Evolutionary conservation across 192 early-diverging fungal genomes (phyloP).

Genomic region (Entomortierella beljakovae): DNA sequence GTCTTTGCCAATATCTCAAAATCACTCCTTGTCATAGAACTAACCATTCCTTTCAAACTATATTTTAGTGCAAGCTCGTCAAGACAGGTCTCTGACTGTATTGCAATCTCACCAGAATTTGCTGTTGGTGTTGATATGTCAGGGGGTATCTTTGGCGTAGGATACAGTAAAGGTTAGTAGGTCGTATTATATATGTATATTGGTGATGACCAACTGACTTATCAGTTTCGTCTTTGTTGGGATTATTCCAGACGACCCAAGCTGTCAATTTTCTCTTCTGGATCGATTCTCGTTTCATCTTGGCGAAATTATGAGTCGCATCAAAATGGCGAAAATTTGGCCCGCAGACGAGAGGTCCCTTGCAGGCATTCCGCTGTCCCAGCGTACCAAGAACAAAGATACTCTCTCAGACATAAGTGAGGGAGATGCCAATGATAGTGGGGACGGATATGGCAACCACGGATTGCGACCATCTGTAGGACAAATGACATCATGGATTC

Average conservation of each 20-base stretch:
- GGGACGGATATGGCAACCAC: too few species aligned
- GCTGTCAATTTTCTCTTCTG: conserved; percentile 26
- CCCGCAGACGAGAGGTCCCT: conserved; percentile 26
- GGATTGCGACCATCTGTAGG: not conserved
- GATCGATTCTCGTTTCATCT: conserved; percentile 44
- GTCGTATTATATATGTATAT: too few species aligned
- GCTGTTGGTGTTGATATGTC: conserved; percentile 32
- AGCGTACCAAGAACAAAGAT: not conserved
- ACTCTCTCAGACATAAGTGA: not conserved
- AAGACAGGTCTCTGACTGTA: conserved; percentile 34
- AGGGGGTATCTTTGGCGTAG: conserved; percentile 42
- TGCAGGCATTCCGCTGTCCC: conserved; percentile 15
- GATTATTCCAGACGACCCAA: conserved; percentile 9
- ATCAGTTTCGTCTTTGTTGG: not conserved
- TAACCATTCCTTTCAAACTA: too few species aligned
- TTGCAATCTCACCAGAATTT: conserved; percentile 36
- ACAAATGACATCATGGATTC: conserved; percentile 13
- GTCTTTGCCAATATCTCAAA: too few species aligned
- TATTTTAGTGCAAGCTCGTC: conserved; percentile 15
- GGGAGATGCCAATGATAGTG: too few species aligned
- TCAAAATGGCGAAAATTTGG: conserved; percentile 36
- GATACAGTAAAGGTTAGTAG: conserved; percentile 26
- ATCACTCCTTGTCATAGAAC: too few species aligned
- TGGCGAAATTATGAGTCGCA: conserved; percentile 33
- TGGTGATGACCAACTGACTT: too few species aligned